Conservation (phyloP, 208 protist species). For the Borovskyia barvae region DNA sequence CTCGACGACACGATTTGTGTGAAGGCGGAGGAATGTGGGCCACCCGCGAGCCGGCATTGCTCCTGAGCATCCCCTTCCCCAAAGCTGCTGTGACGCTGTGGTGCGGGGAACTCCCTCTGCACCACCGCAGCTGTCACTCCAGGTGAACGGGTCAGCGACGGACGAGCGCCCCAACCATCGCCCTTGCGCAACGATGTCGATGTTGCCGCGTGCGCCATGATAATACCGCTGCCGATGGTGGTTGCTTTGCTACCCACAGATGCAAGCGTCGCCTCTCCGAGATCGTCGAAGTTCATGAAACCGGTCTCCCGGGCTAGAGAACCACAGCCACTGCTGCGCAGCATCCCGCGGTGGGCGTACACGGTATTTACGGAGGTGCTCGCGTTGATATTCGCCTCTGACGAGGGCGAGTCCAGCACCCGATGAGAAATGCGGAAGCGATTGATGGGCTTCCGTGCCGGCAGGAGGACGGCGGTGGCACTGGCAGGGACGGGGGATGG, state of each 20-base stretch:
- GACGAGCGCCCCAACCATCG: too few species aligned
- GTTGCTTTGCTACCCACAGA: conserved; percentile 1
- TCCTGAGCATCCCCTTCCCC: too few species aligned
- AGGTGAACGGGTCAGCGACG: too few species aligned
- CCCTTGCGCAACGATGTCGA: background rate
- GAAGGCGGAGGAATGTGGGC: too few species aligned
- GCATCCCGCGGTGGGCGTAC: conserved; percentile 39
- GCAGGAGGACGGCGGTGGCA: background rate
- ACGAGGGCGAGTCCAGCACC: background rate
- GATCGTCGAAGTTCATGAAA: conserved; percentile 38
- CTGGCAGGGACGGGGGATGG: too few species aligned
- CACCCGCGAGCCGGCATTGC: too few species aligned
- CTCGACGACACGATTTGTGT: too few species aligned
- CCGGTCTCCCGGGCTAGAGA: conserved; percentile 11
- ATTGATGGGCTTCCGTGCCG: background rate
- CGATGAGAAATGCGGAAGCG: too few species aligned
- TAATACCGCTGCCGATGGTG: too few species aligned
- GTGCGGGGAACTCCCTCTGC: too few species aligned
- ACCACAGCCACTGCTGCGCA: conserved; percentile 9
- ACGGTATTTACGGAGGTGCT: conserved; percentile 18
- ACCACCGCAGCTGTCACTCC: too few species aligned
- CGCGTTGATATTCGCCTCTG: background rate
- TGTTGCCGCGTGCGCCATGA: background rate
- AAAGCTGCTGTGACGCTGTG: too few species aligned
- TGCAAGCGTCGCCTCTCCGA: conserved; percentile 4